A percentile compares a stretch with the other conserved stretches of the same genome.
These are phyloP conservation scores for Pythium brachiatum DNA, from an alignment of 352 stramenopile genomes.

Conservation along the genomic window DNA sequence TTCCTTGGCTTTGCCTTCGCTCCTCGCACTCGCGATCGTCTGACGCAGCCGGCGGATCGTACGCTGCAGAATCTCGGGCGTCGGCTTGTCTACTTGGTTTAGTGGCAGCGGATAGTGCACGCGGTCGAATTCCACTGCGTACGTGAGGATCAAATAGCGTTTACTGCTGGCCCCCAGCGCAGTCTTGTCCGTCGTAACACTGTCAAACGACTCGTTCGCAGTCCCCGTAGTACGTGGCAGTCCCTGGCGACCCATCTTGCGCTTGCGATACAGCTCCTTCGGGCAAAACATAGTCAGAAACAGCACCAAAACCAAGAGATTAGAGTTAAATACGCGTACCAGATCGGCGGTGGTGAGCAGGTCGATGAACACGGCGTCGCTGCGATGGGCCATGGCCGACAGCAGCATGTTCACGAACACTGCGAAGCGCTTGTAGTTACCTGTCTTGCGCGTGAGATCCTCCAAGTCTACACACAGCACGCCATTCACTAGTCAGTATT, in stretches of 20 bases:
- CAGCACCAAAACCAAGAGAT: neutral
- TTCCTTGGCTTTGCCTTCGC: conserved; percentile 18
- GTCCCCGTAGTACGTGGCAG: neutral
- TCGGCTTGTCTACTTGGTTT: conserved; percentile 57
- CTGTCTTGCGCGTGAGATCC: conserved; percentile 91
- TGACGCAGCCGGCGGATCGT: conserved; percentile 74
- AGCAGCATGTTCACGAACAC: conserved; percentile 93
- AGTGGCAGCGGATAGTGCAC: conserved; percentile 94
- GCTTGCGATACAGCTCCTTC: conserved; percentile 73
- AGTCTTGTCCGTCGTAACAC: neutral
- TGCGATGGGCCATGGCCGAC: conserved; percentile 67
- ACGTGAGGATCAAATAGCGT: conserved; percentile 93
- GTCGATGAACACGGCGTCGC: conserved; percentile 89
- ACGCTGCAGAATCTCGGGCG: conserved; percentile 66
- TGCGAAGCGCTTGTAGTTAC: conserved; percentile 91
- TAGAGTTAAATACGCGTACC: conserved; percentile 17
- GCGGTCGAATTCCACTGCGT: conserved; percentile 91
- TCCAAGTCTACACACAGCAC: conserved; percentile 61
- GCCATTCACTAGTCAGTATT: too few relatives aligned
- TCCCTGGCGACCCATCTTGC: conserved; percentile 47
- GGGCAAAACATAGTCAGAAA: neutral
- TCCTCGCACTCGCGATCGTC: conserved; percentile 24
- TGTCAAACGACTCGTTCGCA: conserved; percentile 22
- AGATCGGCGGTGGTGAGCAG: conserved; percentile 89
- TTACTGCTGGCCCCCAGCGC: conserved; percentile 39